A percentile compares a stretch with the other conserved stretches of the same genome.
Conservation (phyloP, 2,329 filamentous ascomycete species). For the Penicillium brasilianum region DNA sequence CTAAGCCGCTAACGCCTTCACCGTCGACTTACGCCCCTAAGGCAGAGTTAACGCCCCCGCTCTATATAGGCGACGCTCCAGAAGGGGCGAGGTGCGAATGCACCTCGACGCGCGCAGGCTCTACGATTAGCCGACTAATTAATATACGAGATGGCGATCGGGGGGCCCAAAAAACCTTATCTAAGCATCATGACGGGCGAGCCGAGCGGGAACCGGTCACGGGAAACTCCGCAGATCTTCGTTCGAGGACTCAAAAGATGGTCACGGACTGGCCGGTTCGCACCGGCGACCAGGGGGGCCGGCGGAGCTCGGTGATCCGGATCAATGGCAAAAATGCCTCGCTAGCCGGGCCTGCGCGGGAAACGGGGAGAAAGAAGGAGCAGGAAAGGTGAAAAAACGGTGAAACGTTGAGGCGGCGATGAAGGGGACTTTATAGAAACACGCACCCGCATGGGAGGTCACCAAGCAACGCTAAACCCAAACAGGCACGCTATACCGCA, state of each 20-base stretch:
- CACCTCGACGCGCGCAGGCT: not conserved
- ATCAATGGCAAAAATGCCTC: conserved; percentile 14
- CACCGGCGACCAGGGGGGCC: no score
- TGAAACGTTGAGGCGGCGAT: conserved; percentile 8
- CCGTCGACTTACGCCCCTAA: conserved; percentile 1
- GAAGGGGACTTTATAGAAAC: conserved; percentile 13
- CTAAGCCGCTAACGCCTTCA: conserved; percentile 5
- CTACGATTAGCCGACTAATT: not conserved
- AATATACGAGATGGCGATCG: not conserved
- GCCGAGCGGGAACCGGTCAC: not conserved
- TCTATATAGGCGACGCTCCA: not conserved
- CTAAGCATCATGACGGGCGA: not conserved
- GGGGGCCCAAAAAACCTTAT: not conserved
- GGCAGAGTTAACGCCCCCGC: conserved; percentile 3
- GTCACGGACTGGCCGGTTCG: no score
- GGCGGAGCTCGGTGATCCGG: conserved; percentile 12
- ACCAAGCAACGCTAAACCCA: not conserved
- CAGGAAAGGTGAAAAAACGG: not conserved
- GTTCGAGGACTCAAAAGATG: conserved; percentile 2
- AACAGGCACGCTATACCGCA: conserved; percentile 3
- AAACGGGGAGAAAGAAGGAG: conserved; percentile 2
- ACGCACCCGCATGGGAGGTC: not conserved
- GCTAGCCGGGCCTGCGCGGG: not conserved
- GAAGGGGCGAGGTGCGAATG: conserved; percentile 1
- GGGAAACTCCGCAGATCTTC: conserved; percentile 1